Base-by-base conservation (phyloP, 441 rosid species). In the Geranium incanum region DNA sequence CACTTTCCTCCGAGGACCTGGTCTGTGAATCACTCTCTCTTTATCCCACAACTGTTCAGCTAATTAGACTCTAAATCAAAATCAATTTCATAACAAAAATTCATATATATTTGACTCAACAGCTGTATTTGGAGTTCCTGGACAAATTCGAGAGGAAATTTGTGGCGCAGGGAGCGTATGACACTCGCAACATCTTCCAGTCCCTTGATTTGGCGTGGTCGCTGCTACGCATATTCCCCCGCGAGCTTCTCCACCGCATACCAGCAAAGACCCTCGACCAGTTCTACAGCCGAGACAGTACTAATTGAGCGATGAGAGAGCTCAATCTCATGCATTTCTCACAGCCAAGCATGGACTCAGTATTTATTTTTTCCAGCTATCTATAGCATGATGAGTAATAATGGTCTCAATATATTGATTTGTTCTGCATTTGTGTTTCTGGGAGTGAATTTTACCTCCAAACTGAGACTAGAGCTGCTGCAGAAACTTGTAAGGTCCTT, bases 1-100 rank as follows among this genome's bases (percentile, higher is more conserved):
- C 98, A n/a, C 97, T 95, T 75, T 94, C 99, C 70, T 93, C 99
- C 3, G 99, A 95, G 79, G 99, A 95, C 77, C 82, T 93, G 98
- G 99, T 91, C 72, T 73, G 68, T 74, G 28, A 74, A 74, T 74
- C 67, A 73, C 73, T 64, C 77, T 70, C 57, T 60, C 6, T 41
- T 68, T 72, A 50, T 15, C 59, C 59, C 15, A 63, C 6, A 63
- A 5, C 21, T 0, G n/a, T 63, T 63, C 13, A 0, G 67, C 8
- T 21, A 18, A 19, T 23, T 63, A 33, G 0, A 9, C 19, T 23
- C 13, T 3, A 11, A 18, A 6, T 3, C 75, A 71, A 76, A 52
- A 75, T 66, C 1, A 37, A 67, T 19, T 80, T 45, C 13, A 52
- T 11, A 1, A 39, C 5, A 4, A 39, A 39, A 39, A 39, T 0